phyloP scores from a whole-genome alignment of 2,329 filamentous ascomycete species.

The Aspergillus glaucus region DNA sequence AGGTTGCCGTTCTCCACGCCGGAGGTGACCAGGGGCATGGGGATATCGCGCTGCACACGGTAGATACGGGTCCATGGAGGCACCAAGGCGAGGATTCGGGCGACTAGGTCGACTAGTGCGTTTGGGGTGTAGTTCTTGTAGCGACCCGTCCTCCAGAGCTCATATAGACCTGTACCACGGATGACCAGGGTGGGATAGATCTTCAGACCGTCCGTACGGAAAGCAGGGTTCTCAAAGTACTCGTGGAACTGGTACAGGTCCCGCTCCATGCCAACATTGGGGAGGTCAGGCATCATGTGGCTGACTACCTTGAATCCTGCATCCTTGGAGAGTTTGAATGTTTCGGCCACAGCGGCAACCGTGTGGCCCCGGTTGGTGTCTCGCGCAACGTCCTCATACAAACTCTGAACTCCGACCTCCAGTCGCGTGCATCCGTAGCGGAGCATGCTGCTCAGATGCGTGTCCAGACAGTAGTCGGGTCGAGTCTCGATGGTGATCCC shows the following conservation, averaged over 20 bases:
- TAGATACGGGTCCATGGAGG: constrained; percentile 98
- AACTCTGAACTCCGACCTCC: constrained; percentile 89
- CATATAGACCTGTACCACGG: constrained; percentile 90
- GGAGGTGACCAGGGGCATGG: constrained; percentile 99
- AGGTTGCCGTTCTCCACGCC: constrained; percentile 97
- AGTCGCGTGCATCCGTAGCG: constrained; percentile 95
- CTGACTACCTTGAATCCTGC: constrained; percentile 98
- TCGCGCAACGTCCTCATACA: constrained; percentile 97
- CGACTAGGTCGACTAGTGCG: constrained; percentile 88
- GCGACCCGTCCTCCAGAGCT: constrained; percentile 91
- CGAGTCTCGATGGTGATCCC: constrained; percentile 97
- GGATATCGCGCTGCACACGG: constrained; percentile 95
- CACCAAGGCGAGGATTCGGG: constrained; percentile 87
- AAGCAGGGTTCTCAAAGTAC: constrained; percentile 94
- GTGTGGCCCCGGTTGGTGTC: constrained; percentile 97
- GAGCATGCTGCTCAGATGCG: constrained; percentile 93
- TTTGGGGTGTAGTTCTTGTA: constrained; percentile 99
- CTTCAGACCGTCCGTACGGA: constrained; percentile 93
- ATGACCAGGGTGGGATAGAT: constrained; percentile 98
- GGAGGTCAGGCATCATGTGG: constrained; percentile 99
- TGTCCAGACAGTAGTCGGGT: constrained; percentile 92
- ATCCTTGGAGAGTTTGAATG: constrained; percentile 94
- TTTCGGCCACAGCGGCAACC: constrained; percentile 89
- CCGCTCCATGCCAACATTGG: constrained; percentile 97
- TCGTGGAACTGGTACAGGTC: constrained; percentile 95